Evolutionary conservation across 139 green algal species (phyloP).

Genomic region (Chlorella sp.): DNA sequence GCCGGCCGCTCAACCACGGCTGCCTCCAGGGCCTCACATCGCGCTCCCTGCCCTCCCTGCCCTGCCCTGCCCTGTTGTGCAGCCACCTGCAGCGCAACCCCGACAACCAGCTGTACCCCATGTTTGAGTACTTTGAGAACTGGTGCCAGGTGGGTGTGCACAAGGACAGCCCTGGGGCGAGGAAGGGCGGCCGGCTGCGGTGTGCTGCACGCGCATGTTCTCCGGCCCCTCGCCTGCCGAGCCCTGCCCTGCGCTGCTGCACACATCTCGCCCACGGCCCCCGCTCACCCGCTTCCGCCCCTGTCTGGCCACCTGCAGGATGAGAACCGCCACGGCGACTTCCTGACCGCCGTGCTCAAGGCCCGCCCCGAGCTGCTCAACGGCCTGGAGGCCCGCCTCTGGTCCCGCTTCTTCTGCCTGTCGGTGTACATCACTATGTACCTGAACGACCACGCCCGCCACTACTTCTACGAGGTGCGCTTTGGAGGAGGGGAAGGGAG

Average conservation of each 20-base stretch:
- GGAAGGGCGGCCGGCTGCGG: too few species aligned
- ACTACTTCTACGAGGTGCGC: slow-evolving; percentile 84
- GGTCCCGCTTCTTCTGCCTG: slow-evolving; percentile 99
- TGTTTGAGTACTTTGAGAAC: slow-evolving; percentile 99
- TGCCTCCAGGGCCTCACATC: too few species aligned
- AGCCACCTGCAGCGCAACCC: slow-evolving; percentile 94
- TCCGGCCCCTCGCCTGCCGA: too few species aligned
- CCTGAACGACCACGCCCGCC: slow-evolving; percentile 97
- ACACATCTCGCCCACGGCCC: too few species aligned
- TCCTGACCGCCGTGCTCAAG: slow-evolving; percentile 96
- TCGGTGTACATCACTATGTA: slow-evolving; percentile 99
- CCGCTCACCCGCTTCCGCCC: too few species aligned
- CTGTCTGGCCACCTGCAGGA: slow-evolving; percentile 49
- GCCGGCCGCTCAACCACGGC: too few species aligned
- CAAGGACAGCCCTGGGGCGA: too few species aligned
- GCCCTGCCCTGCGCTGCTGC: too few species aligned
- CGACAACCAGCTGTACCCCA: slow-evolving; percentile 98
- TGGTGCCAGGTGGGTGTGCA: slow-evolving; percentile 88
- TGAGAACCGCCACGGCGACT: slow-evolving; percentile 94
- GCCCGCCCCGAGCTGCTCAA: slow-evolving; percentile 85
- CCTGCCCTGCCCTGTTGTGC: background rate
- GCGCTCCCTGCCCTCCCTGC: too few species aligned
- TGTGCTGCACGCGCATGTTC: too few species aligned
- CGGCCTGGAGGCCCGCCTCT: slow-evolving; percentile 72
- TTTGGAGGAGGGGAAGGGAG: too few species aligned